Conservation (phyloP, 441 rosid species). For the Jatropha multifida region DNA sequence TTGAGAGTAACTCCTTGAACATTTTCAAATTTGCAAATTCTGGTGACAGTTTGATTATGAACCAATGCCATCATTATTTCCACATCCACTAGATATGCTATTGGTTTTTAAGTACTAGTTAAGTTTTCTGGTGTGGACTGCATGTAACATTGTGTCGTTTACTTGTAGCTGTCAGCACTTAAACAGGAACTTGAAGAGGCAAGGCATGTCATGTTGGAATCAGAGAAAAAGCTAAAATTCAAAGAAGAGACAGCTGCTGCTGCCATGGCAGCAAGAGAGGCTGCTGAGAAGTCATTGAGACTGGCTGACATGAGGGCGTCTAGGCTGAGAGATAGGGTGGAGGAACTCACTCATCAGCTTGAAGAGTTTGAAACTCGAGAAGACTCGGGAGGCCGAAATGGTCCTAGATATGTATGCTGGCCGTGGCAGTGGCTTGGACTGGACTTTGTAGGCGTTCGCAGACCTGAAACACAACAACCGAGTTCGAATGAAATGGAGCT, state of each 20-base stretch:
- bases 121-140: neutral
- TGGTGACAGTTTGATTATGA: neutral
- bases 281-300: constrained; percentile 85
- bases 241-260: constrained; percentile 94
- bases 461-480: constrained; percentile 46
- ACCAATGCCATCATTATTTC: neutral
- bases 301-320: constrained; percentile 82
- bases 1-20: neutral
- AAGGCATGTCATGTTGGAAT: constrained; percentile 63
- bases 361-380: constrained; percentile 73
- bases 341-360: constrained; percentile 74
- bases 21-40: neutral
- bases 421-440: constrained; percentile 99
- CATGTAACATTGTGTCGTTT: constrained; percentile 15
- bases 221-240: constrained; percentile 81
- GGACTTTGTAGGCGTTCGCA: constrained; percentile 68
- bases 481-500: constrained; percentile 94
- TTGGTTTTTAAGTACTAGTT: neutral
- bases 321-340: constrained; percentile 81
- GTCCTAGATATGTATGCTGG: constrained; percentile 87
- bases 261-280: constrained; percentile 96
- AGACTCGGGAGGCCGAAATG: constrained; percentile 47
- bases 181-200: constrained; percentile 89
- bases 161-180: constrained; percentile 56
- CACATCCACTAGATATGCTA: neutral